Evolutionary conservation across 306 rosid genomes (phyloP), one percentile per base, ranked within the genome.

Genomic region (Castanea mollissima): DNA sequence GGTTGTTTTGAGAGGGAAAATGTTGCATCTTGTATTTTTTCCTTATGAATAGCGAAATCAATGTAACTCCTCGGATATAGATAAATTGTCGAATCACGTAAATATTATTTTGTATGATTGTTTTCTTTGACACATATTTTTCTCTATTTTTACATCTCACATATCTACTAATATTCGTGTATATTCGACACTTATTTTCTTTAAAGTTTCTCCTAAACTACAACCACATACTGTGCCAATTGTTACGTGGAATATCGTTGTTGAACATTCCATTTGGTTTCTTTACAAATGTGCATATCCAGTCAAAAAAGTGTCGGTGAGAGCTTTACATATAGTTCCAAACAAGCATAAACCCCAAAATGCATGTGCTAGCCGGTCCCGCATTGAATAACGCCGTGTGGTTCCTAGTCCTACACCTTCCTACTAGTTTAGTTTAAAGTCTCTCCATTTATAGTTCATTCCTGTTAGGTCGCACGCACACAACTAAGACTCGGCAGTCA

Each of bases 31-130:
- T 41, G 11, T 8, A 41, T 41, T 8, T 41, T 41, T 41, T 8
- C 0, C 1, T 3, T 2, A 0, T 41, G 11, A 41, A 2, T 41
- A 8, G 0, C 8, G 3, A 41, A 8, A 8, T 41, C 2, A 41
- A 0, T 41, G 12, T 3, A 41, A 41, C 12, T 41, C 3, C 0
- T 0, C 0, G 0, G 46, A 41, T 0, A 41, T 8, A 41, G 3
- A 41, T 0, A 41, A 41, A 41, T 41, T 41, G 46, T 41, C 0
- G 1, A 41, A 41, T 0, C 3, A 41, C 3, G 3, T 41, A 41
- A 41, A 41, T 41, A 41, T 8, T 41, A 0, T 41, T 2, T 41
- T 41, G 3, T 41, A 41, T 2, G 3, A 41, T 38, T 7, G 2
- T 38, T 38, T 38, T 38, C 11, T 38, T 38, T 38, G 0, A 0